phyloP scores from a whole-genome alignment of 1,284 basidiomycete species.

The Melampsora larici-populina region DNA sequence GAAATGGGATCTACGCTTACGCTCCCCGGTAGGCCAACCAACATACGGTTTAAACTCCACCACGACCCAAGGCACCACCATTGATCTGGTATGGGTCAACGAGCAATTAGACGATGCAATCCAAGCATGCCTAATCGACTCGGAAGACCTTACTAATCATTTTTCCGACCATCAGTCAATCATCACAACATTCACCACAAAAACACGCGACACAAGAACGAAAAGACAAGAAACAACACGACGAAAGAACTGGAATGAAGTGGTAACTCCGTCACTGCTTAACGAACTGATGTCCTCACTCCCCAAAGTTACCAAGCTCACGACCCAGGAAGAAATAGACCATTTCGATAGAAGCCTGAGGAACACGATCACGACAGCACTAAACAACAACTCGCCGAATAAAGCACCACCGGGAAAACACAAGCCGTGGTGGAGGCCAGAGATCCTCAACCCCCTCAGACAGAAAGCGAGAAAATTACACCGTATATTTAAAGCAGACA shows the following conservation, averaged over 20 bases:
- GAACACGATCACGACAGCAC: neutral
- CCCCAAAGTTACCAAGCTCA: neutral
- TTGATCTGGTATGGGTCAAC: too few species aligned
- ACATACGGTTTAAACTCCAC: neutral
- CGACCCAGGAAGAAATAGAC: neutral
- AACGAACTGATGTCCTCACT: neutral
- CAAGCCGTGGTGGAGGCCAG: too few species aligned
- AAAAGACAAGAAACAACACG: neutral
- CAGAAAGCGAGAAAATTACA: too few species aligned
- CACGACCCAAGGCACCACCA: neutral
- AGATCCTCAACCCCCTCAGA: too few species aligned
- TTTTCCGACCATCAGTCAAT: slow-evolving; percentile 31
- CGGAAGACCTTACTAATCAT: slow-evolving; percentile 12
- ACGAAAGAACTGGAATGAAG: neutral
- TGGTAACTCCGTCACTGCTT: neutral
- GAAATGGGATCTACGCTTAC: neutral
- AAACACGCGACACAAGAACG: neutral
- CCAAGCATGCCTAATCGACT: neutral
- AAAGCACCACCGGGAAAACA: neutral
- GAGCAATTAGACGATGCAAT: neutral
- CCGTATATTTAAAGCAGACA: too few species aligned
- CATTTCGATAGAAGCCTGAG: neutral
- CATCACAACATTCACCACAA: neutral
- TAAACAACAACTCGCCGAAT: neutral
- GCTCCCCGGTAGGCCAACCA: slow-evolving; percentile 5